Conservation (phyloP, 106 monocot genomes). For the Allium sativum region DNA sequence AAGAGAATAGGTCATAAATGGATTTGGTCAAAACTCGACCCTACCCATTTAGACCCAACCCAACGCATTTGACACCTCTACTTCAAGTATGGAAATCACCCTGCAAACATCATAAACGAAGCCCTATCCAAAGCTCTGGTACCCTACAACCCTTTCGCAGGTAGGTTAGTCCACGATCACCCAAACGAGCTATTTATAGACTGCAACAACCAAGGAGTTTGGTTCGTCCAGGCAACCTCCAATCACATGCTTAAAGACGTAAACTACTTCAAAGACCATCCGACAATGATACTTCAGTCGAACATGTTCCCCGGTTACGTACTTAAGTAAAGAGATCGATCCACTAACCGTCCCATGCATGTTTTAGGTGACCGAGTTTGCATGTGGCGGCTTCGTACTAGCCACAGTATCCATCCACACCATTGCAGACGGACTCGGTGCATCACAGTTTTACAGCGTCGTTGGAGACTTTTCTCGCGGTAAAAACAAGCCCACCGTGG, state of each 20-base stretch:
- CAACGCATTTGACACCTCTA: too few relatives aligned
- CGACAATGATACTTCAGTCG: neutral
- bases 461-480: slow-evolving; percentile 27
- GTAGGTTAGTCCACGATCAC: neutral
- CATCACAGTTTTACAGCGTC: slow-evolving; percentile 27
- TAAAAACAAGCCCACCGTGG: slow-evolving; percentile 7
- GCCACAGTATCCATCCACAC: slow-evolving; percentile 21
- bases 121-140: slow-evolving; percentile 6
- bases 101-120: neutral
- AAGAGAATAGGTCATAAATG: too few relatives aligned
- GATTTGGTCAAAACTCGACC: too few relatives aligned
- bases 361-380: slow-evolving; percentile 30
- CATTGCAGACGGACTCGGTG: slow-evolving; percentile 24
- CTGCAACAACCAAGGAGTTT: neutral
- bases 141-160: slow-evolving; percentile 5
- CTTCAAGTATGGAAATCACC: neutral
- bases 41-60: too few relatives aligned
- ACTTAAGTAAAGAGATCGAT: neutral
- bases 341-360: neutral
- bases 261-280: neutral
- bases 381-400: slow-evolving; percentile 28
- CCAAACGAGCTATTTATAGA: neutral
- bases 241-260: neutral
- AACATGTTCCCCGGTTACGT: neutral
- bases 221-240: neutral